Evolutionary conservation across 371 early-diverging fungal species (phyloP), one percentile per base, ranked within the genome.

Genomic region (Mortierella sp.): DNA sequence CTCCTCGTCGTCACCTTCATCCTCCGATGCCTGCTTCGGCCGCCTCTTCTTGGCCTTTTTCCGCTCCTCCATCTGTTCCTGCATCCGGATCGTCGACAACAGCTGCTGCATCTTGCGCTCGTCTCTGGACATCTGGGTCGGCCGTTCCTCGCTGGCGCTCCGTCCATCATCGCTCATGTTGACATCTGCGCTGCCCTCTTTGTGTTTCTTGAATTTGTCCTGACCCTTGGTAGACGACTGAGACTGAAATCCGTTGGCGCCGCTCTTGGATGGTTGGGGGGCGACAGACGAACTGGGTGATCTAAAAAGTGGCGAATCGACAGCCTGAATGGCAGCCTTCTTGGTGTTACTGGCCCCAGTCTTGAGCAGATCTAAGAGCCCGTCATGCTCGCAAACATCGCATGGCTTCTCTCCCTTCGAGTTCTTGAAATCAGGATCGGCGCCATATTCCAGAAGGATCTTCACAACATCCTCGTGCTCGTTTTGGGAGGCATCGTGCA

Each of bases 401-500:
- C 90, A 90, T 0, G 95, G 89, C 14, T 89, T 92, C 46, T 92
- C 87, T 1, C 90, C 91, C 32, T 90, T 88, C 7, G 87, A 78
- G 78, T 94, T 92, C 75, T 87, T 84, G 54, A 86, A 77, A 49
- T 90, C 87, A 0, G 92, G 89, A 80, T 95, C 93, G 1, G 96
- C 95, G 54, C 95, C 95, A 60, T 90, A 85, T 29, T 89, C 89
- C 12, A 97, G 84, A n/a, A 97, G 80, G 51, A 91, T 88, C 18
- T 89, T 87, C 1, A 94, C 95, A 16, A 96, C 91, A 24, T 91
- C 89, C 43, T 90, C 88, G 68, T 95, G 94, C 0, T 92, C 92
- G 74, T 94, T 93, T 54, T 91, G 90, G 60, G 95, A 91, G 2
- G 97, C 96, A 75, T 95, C 92, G 75, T 96, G 97, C n/a, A 97